Conservation (phyloP, 176 grass and related monocot species). For the Elymus sibiricus region DNA sequence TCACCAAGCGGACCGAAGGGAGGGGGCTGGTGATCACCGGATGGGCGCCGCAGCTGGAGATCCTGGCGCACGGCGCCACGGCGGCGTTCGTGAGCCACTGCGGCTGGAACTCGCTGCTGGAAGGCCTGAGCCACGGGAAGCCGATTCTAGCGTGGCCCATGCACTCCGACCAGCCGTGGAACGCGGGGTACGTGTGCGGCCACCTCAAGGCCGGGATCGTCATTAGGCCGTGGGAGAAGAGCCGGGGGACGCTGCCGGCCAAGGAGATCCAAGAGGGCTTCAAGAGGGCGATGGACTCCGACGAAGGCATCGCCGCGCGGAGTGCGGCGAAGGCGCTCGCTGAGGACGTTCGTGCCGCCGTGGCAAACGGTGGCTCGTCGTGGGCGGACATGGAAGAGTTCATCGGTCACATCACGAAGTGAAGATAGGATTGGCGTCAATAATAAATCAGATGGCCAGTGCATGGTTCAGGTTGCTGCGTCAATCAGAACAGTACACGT, state of each 20-base stretch:
- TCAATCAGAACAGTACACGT: not conserved
- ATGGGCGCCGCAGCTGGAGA: slow-evolving; percentile 64
- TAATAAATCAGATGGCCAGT: not conserved
- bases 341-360: not conserved
- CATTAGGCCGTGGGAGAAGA: slow-evolving; percentile 6
- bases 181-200: slow-evolving; percentile 9
- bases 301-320: not conserved
- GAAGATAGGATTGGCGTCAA: not conserved
- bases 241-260: not conserved
- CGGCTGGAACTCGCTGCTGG: slow-evolving; percentile 54
- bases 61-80: slow-evolving; percentile 46
- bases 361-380: slow-evolving; percentile 22
- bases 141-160: slow-evolving; percentile 29
- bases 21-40: slow-evolving; percentile 39
- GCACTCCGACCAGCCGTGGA: slow-evolving; percentile 45
- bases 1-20: not conserved
- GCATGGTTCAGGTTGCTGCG: not conserved
- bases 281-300: not conserved
- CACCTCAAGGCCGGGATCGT: slow-evolving; percentile 23
- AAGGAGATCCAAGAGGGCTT: not conserved
- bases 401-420: not conserved
- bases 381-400: slow-evolving; percentile 28
- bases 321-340: not conserved
- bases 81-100: slow-evolving; percentile 60
- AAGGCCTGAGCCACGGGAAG: slow-evolving; percentile 2